Evolutionary conservation across 2,329 filamentous ascomycete species (phyloP), one percentile per base, ranked within the genome.

Genomic region (Bipolaris gigantea): DNA sequence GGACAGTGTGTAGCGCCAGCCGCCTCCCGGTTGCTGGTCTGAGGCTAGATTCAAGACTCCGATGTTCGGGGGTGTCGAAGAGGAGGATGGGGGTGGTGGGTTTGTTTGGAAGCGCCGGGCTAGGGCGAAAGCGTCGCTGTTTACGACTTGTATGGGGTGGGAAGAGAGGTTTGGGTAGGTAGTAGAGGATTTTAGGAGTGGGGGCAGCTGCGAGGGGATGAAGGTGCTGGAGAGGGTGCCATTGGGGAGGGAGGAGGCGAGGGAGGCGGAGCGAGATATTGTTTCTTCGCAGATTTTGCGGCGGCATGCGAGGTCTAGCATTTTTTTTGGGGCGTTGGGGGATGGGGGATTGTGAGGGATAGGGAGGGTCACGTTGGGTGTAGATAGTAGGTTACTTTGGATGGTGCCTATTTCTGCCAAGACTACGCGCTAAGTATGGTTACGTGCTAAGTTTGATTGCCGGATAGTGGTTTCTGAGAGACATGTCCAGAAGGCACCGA

Each of bases 271-370:
- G 1, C 62, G 62, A 11, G 15, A 18, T 19, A 66, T 58, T 2
- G 62, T 66, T 39, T 67, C 64, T 35, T 65, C 57, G 55, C 63
- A 67, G 27, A 63, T 53, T 30, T 43, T 49, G 44, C 60, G 63
- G 10, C 62, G 64, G 11, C 53, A 49, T 47, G 53, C 57, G n/a
- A 62, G 53, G 27, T 62, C 53, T 11, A 60, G 35, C 62, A 65
- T 66, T 2, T 47, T 33, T 33, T 21, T 21, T 3, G 5, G 27
- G 27, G 27, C 4, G 27, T 11, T 10, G 9, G 27, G 9, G 2
- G 6, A 11, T 2, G 9, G 2, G 4, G 27, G 4, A 4, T 30
- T 30, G 27, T 13, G 27, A 1, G 27, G 10, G 25, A 10, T 27
- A 4, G 2, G 9, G 25, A 27, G 4, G 27, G 27, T 30, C 10